These are phyloP conservation scores for Umbelopsis sp. DNA, from an alignment of 371 early-diverging fungal genomes.

Conservation along the genomic window DNA sequence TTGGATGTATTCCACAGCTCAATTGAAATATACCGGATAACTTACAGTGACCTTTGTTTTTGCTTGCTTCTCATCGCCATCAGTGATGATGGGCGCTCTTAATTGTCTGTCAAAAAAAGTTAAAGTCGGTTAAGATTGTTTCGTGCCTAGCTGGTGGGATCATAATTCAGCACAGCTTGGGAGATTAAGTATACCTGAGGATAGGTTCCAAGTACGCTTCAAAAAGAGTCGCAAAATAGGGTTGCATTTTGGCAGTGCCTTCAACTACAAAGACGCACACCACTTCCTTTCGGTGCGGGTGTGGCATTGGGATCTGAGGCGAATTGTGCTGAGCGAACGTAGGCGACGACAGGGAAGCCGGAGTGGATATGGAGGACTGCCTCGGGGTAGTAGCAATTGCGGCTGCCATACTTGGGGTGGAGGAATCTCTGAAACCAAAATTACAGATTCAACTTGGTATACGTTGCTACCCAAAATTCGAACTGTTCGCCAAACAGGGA, in stretches of 20 bases:
- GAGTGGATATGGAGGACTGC: constrained; percentile 32
- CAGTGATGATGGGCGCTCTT: constrained; percentile 54
- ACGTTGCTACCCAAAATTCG: background rate
- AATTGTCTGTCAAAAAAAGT: constrained; percentile 45
- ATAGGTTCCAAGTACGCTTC: constrained; percentile 64
- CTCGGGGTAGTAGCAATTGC: constrained; percentile 18
- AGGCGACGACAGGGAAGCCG: constrained; percentile 43
- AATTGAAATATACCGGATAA: background rate
- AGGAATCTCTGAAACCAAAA: constrained; percentile 7
- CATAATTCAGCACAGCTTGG: background rate
- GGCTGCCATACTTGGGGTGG: constrained; percentile 1
- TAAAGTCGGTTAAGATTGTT: background rate
- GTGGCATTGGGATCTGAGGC: constrained; percentile 61
- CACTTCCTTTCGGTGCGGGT: constrained; percentile 56
- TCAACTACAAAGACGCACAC: constrained; percentile 65
- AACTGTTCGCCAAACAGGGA: constrained; percentile 2
- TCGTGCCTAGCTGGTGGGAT: background rate
- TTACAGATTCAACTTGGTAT: background rate
- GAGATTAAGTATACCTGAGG: constrained; percentile 42
- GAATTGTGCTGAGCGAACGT: constrained; percentile 85
- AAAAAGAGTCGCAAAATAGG: constrained; percentile 50
- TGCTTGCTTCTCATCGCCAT: constrained; percentile 56
- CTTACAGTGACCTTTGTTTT: constrained; percentile 62
- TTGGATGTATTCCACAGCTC: background rate
- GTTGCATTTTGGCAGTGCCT: constrained; percentile 61